Base-by-base conservation (phyloP, 2,329 filamentous ascomycete species). In the Amesomyces nigricolor region DNA sequence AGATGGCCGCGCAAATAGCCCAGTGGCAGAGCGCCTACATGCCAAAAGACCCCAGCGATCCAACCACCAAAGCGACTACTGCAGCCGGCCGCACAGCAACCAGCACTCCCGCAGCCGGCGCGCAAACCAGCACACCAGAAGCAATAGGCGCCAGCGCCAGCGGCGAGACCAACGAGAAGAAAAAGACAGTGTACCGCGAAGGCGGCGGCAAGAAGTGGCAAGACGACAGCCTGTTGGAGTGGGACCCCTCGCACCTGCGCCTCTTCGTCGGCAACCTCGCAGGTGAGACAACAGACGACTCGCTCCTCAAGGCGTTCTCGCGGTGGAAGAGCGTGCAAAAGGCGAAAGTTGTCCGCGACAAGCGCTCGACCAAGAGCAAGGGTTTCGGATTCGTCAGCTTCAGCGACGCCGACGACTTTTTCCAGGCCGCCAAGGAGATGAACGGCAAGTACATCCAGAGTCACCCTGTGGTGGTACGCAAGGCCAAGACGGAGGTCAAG, bases 381-480 rank as follows among this genome's bases (percentile, higher is more conserved):
- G 94, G 92, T 0, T 99, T 89, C 68, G 94, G 94, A 2, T 99
- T 99, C 67, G 91, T 99, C 54, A 94, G 89, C 71, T 97, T 99
- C 73, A 87, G 86, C 65, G 89, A 96, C 68, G 89, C 91, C 30
- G 94, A 99, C 70, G 91, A 96, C 67, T 97, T 95, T 70, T 97
- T 99, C 77, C 84, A 89, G 66, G 92, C 94, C 1, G 92, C 91
- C 65, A 91, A 94, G 74, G 92, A 97, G 75, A 97, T 97, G 94
- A 89, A 96, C 67, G 91, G 91, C 64, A 97, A 99, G 75, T 99
- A 99, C 73, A 97, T 99, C 68, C 92, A 95, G 66, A 96, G 91
- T 70, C 94, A 97, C 71, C 94, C 94, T 0, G 89, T 96, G 29
- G 77, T 89, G 26, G 81, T 97, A 63, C 86, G 88, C 71, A 89